Conservation (phyloP, 805 yeast species). For the Kuraishia molischiana region DNA sequence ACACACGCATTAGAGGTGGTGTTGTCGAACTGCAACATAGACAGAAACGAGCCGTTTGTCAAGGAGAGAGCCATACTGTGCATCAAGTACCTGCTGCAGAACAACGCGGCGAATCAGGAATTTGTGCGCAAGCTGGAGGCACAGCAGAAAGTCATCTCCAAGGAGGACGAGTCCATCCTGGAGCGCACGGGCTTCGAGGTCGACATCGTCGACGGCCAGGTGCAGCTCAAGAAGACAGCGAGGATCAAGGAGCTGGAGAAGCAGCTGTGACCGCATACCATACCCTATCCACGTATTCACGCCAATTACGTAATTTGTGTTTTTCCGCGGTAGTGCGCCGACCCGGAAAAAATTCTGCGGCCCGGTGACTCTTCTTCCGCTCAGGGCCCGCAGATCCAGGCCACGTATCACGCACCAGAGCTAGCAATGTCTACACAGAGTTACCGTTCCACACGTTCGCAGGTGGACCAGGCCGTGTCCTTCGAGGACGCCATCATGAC, state of each 20-base stretch:
- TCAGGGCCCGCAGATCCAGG: too few relatives aligned
- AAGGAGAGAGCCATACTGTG: slow-evolving; percentile 81
- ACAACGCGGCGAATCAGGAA: slow-evolving; percentile 61
- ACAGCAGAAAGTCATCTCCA: slow-evolving; percentile 47
- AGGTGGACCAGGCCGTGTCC: slow-evolving; percentile 38
- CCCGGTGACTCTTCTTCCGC: too few relatives aligned
- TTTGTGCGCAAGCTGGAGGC: slow-evolving; percentile 78
- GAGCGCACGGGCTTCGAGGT: slow-evolving; percentile 71
- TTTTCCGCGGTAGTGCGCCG: too few relatives aligned
- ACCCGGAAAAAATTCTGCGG: too few relatives aligned
- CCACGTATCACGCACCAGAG: too few relatives aligned
- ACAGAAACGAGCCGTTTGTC: slow-evolving; percentile 79
- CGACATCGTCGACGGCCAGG: slow-evolving; percentile 61
- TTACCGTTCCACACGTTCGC: slow-evolving; percentile 76
- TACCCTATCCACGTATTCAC: too few relatives aligned
- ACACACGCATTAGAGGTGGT: slow-evolving; percentile 62
- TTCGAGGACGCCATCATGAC: slow-evolving; percentile 79
- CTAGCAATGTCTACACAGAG: not conserved
- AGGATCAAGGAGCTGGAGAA: not conserved
- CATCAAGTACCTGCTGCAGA: slow-evolving; percentile 53
- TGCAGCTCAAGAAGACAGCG: slow-evolving; percentile 33
- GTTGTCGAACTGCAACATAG: slow-evolving; percentile 75
- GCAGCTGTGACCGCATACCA: too few relatives aligned
- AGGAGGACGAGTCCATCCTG: slow-evolving; percentile 31
- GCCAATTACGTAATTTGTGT: too few relatives aligned